Percentiles rank a stretch among this genome's conserved stretches.
These are phyloP conservation scores for Omphalotus guepiniiformis DNA, from an alignment of 768 basidiomycete genomes.

Conservation along the genomic window DNA sequence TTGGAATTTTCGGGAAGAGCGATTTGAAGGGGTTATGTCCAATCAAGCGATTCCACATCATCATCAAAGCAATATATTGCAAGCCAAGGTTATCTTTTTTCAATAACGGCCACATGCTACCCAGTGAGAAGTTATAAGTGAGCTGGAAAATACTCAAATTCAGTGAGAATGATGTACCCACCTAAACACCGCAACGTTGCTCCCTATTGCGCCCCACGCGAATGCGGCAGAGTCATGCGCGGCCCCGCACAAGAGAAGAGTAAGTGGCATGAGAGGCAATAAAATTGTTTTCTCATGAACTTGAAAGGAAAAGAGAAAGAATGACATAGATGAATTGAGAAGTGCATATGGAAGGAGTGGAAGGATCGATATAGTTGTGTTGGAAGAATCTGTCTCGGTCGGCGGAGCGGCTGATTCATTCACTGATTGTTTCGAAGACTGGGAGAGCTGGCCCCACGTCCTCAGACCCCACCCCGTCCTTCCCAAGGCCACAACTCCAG, in stretches of 20 bases:
- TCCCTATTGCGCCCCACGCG: slow-evolving; percentile 68
- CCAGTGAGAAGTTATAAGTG: slow-evolving; percentile 3
- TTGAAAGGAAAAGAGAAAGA: slow-evolving; percentile 96
- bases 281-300: slow-evolving; percentile 95
- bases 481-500: slow-evolving; percentile 46
- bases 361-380: slow-evolving; percentile 43
- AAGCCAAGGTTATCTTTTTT: slow-evolving; percentile 71
- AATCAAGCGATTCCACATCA: slow-evolving; percentile 80
- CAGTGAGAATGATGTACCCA: slow-evolving; percentile 29
- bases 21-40: slow-evolving; percentile 68
- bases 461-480: slow-evolving; percentile 30
- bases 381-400: not conserved
- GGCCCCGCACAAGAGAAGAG: slow-evolving; percentile 62
- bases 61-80: slow-evolving; percentile 63
- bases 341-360: slow-evolving; percentile 77
- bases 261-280: slow-evolving; percentile 80
- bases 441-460: slow-evolving; percentile 10
- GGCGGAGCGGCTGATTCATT: not conserved
- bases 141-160: not conserved
- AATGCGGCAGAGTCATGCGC: slow-evolving; percentile 54
- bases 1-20: slow-evolving; percentile 17
- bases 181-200: slow-evolving; percentile 89
- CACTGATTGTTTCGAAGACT: not conserved
- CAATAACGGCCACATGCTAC: slow-evolving; percentile 92
- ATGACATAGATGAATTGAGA: slow-evolving; percentile 79